These are phyloP conservation scores for Monosporascus sp. DNA, from an alignment of 2,329 filamentous ascomycete species.

Conservation along the genomic window DNA sequence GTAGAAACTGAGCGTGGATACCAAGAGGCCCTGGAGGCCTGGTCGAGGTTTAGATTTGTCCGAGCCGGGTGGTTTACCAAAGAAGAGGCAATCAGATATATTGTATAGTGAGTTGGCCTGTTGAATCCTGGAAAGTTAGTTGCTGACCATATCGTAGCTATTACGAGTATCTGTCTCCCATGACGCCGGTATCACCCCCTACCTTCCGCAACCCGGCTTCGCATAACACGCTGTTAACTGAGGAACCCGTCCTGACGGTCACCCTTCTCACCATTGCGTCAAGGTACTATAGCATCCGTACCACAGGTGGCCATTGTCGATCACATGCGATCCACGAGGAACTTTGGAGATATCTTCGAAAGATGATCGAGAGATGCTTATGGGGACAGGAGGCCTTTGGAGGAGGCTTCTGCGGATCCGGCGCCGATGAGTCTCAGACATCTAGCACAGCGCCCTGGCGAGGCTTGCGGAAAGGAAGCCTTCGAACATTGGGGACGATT, in stretches of 20 bases:
- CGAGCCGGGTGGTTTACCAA: conserved; percentile 94
- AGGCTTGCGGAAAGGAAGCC: conserved; percentile 67
- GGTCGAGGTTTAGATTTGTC: conserved; percentile 91
- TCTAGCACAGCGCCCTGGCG: conserved; percentile 67
- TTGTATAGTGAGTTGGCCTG: conserved; percentile 66
- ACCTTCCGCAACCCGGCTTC: conserved; percentile 80
- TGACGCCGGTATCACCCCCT: conserved; percentile 90
- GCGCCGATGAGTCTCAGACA: conserved; percentile 55
- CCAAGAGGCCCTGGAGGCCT: conserved; percentile 72
- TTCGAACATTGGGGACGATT: conserved; percentile 87
- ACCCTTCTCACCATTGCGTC: conserved; percentile 89
- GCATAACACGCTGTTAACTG: conserved; percentile 73
- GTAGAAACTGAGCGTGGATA: conserved; percentile 49
- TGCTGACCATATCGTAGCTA: conserved; percentile 49
- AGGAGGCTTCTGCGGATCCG: conserved; percentile 75
- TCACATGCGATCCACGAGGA: conserved; percentile 92
- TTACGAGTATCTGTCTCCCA: conserved; percentile 81
- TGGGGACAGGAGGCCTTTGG: conserved; percentile 97
- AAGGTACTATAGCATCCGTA: conserved; percentile 73
- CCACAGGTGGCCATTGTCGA: conserved; percentile 74
- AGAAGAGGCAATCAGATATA: conserved; percentile 86
- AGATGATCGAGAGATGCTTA: conserved; percentile 91
- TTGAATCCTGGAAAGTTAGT: background rate
- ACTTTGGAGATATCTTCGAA: conserved; percentile 87
- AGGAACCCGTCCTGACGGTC: conserved; percentile 89